These are phyloP conservation scores for Astrephomene gubernaculifera DNA, from an alignment of 139 green algal genomes.

Conservation along the genomic window DNA sequence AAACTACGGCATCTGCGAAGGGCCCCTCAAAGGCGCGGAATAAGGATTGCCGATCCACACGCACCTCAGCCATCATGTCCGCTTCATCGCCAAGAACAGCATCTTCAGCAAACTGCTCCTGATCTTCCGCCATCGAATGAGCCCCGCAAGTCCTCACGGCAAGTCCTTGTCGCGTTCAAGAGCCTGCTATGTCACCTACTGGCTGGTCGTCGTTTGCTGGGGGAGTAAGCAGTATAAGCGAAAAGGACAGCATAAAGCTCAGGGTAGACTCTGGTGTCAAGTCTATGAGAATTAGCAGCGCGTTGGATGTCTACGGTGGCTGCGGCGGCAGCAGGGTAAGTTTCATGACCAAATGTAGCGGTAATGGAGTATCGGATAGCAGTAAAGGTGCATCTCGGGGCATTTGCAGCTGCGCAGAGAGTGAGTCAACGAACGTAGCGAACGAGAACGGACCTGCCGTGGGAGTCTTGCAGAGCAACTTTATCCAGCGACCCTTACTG, in stretches of 20 bases:
- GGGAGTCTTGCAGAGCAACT: not conserved
- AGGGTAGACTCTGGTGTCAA: constrained; percentile 18
- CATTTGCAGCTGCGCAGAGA: not conserved
- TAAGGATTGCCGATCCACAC: not conserved
- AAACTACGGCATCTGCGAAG: no score
- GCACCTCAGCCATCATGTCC: not conserved
- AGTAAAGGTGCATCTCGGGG: constrained; percentile 1
- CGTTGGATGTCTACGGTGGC: constrained; percentile 4
- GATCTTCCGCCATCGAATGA: constrained; percentile 30
- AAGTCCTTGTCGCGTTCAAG: not conserved
- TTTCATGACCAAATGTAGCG: not conserved
- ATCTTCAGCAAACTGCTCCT: constrained; percentile 28
- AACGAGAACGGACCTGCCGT: constrained; percentile 19
- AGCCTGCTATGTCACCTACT: constrained; percentile 24
- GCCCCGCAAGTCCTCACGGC: no score
- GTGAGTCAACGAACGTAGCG: not conserved
- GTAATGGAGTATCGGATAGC: no score
- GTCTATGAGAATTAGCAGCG: not conserved
- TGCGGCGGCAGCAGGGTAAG: constrained; percentile 25
- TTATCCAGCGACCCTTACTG: not conserved
- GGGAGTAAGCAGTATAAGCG: constrained; percentile 8
- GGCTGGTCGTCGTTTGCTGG: constrained; percentile 23
- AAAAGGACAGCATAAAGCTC: constrained; percentile 10
- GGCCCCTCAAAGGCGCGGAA: not conserved
- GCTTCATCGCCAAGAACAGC: constrained; percentile 3